Evolutionary conservation across 176 grass and related monocot genomes (phyloP).

Genomic region (maize (Zea mays)): DNA sequence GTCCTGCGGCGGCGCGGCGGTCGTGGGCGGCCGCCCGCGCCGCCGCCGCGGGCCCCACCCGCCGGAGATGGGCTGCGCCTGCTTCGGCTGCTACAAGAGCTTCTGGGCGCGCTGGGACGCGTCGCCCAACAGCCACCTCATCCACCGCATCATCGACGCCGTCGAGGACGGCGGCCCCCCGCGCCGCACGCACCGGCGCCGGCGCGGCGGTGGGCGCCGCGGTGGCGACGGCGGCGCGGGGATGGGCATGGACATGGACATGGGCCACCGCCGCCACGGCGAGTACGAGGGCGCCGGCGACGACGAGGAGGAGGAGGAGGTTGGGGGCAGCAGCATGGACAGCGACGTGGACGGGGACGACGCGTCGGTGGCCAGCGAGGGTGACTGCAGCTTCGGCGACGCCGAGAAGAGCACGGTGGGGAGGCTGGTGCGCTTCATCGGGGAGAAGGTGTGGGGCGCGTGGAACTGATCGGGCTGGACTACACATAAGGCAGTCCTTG

Average conservation of each 20-base stretch:
- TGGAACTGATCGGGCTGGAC: constrained; percentile 44
- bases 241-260: neutral
- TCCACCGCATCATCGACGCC: constrained; percentile 91
- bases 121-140: constrained; percentile 85
- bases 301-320: constrained; percentile 29
- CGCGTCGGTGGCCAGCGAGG: constrained; percentile 11
- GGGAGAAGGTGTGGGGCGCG: constrained; percentile 68
- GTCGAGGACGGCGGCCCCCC: constrained; percentile 55
- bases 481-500: neutral
- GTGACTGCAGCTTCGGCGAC: constrained; percentile 12
- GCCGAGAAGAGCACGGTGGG: constrained; percentile 59
- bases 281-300: constrained; percentile 46
- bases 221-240: neutral
- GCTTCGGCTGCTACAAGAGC: constrained; percentile 98
- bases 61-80: constrained; percentile 83
- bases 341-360: constrained; percentile 27
- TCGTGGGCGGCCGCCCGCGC: neutral
- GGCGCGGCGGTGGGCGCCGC: constrained; percentile 15
- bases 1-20: constrained; percentile 28
- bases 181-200: constrained; percentile 33
- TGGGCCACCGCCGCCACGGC: neutral
- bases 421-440: constrained; percentile 76
- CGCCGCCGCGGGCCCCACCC: constrained; percentile 44
- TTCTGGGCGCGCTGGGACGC: constrained; percentile 97
- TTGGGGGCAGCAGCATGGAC: constrained; percentile 25